phyloP scores from a whole-genome alignment of 1,139 yeast species.

The Hansenula sp. region DNA sequence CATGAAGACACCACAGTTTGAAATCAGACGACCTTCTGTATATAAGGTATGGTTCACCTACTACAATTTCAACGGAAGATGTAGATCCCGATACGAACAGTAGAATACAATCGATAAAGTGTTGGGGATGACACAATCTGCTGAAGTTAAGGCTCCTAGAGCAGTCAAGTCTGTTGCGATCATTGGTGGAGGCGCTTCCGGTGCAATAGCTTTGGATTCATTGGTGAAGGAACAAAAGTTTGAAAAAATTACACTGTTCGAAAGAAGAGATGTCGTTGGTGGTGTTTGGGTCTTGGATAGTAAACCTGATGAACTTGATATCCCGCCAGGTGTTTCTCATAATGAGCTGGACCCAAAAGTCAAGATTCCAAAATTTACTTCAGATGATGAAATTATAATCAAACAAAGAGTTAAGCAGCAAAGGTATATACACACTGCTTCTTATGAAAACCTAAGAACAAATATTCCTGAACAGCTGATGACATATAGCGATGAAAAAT shows the following conservation, averaged over 20 bases:
- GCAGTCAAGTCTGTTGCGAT: slow-evolving; percentile 33
- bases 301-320: slow-evolving; percentile 17
- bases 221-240: slow-evolving; percentile 32
- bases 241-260: slow-evolving; percentile 34
- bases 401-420: slow-evolving; percentile 20
- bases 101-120: not conserved
- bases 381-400: slow-evolving; percentile 9
- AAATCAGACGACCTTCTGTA: not conserved
- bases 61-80: too few relatives aligned
- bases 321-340: slow-evolving; percentile 21
- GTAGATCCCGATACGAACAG: too few relatives aligned
- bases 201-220: slow-evolving; percentile 40
- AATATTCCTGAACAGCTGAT: slow-evolving; percentile 41
- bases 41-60: too few relatives aligned
- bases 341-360: slow-evolving; percentile 16
- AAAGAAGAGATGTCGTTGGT: slow-evolving; percentile 38
- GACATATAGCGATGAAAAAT: slow-evolving; percentile 38
- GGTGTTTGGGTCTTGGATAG: slow-evolving; percentile 42
- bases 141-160: not conserved
- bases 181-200: slow-evolving; percentile 53
- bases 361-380: slow-evolving; percentile 8
- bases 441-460: slow-evolving; percentile 36
- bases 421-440: slow-evolving; percentile 35
- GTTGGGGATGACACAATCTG: not conserved
- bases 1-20: not conserved